Base-by-base conservation (phyloP, 2,329 filamentous ascomycete species). In the Penicillium concentricum region DNA sequence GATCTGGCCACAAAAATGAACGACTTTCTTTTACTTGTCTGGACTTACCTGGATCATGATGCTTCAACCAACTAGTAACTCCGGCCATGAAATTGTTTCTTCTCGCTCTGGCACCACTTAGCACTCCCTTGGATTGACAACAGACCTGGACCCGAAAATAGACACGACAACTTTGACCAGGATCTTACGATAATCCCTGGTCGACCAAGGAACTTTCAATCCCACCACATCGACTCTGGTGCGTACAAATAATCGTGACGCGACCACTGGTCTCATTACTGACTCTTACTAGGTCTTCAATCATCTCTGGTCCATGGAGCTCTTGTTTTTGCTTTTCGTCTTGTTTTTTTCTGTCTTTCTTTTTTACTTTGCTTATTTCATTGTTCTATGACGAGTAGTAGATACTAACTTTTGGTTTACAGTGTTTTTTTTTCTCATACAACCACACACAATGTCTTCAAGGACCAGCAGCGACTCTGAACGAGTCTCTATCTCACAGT, bases 391-490 rank as follows among this genome's bases (percentile, higher is more conserved):
- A 64, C 51, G 57, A 56, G 58, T 58, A 63, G 64, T 70, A 60
- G 67, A 62, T 66, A 73, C 71, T 73, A 62, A 74, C 71, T 65
- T 57, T 67, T 59, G 58, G 50, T 61, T 56, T 65, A 56, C 68
- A 73, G 71, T 72, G 60, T 63, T 62, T 67, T 60, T 60, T 63
- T 61, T 65, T 60, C 55, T 58, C 53, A 60, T 54, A 59, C 60
- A 61, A 44, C 57, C 56, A 66, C 53, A 65, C 65, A 73, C 57
- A 66, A 77, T 76, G 75, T 70, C 73, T 66, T 64, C 69, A 49
- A 71, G 69, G 60, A 69, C 69, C 59, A 75, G 71, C 63, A 72
- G 64, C 56, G 73, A 73, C 64, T 64, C 71, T 53, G 69, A 71
- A 55, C 69, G 70, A 63, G 67, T 75, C 58, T 67, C 74, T 63